These are phyloP conservation scores for Daldinia eschscholtzii DNA, from an alignment of 2,329 filamentous ascomycete species.

Conservation along the genomic window DNA sequence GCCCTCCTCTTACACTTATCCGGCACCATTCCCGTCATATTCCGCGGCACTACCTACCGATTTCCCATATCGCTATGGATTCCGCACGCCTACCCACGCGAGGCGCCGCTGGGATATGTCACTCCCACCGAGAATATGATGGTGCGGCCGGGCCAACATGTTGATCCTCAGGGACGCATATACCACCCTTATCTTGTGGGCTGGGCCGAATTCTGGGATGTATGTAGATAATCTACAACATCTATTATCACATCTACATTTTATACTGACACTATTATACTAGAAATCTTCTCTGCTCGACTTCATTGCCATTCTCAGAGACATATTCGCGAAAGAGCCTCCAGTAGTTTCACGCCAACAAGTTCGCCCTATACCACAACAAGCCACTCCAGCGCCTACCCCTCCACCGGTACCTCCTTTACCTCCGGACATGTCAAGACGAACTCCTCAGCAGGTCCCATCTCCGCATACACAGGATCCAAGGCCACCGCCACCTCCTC, in stretches of 20 bases:
- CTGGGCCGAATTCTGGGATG: slow-evolving; percentile 92
- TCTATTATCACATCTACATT: not conserved
- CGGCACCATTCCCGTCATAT: slow-evolving; percentile 91
- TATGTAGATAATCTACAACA: slow-evolving; percentile 61
- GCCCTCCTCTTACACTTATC: slow-evolving; percentile 87
- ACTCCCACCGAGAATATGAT: slow-evolving; percentile 89
- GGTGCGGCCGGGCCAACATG: slow-evolving; percentile 92
- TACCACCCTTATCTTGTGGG: slow-evolving; percentile 96
- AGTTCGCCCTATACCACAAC: slow-evolving; percentile 56
- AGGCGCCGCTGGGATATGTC: slow-evolving; percentile 89
- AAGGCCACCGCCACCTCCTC: slow-evolving; percentile 65
- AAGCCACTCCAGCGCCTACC: slow-evolving; percentile 56
- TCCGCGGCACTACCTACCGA: slow-evolving; percentile 88
- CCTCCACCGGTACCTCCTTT: slow-evolving; percentile 79
- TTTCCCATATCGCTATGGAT: slow-evolving; percentile 96
- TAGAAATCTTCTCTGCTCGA: slow-evolving; percentile 87
- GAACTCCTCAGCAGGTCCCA: slow-evolving; percentile 54
- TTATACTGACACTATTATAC: slow-evolving; percentile 37
- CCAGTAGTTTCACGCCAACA: slow-evolving; percentile 83
- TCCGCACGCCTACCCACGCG: slow-evolving; percentile 87
- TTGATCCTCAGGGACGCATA: slow-evolving; percentile 90
- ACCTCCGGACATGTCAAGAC: slow-evolving; percentile 71
- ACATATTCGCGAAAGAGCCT: slow-evolving; percentile 94
- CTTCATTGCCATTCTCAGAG: slow-evolving; percentile 83
- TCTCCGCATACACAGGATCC: slow-evolving; percentile 52